Percentiles rank a stretch among this genome's conserved stretches.
phyloP scores from a whole-genome alignment of 2,329 filamentous ascomycete genomes.

The Whalleya microplaca region DNA sequence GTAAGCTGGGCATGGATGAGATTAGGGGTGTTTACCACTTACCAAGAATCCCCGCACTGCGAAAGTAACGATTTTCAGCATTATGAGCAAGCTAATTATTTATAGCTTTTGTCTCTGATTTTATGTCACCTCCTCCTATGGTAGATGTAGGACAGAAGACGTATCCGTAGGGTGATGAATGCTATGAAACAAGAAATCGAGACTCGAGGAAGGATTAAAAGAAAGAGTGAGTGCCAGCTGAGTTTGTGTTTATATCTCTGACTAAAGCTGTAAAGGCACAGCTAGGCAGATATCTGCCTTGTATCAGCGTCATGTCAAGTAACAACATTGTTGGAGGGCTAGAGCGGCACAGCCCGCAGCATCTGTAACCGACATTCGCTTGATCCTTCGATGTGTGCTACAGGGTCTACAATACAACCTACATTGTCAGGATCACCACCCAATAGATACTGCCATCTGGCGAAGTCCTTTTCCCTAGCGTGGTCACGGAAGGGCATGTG shows the following conservation, averaged over 20 bases:
- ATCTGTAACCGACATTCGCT: not conserved
- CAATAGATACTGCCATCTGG: no score
- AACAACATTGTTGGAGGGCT: no score
- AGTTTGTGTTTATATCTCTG: not conserved
- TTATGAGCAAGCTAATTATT: constrained; percentile 3
- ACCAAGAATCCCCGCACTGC: constrained; percentile 32
- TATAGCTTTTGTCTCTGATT: not conserved
- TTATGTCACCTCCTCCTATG: not conserved
- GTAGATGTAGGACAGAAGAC: not conserved
- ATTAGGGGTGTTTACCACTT: constrained; percentile 5
- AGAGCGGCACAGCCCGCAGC: no score
- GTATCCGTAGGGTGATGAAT: not conserved
- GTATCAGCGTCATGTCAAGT: no score
- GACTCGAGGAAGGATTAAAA: not conserved
- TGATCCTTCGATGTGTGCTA: not conserved
- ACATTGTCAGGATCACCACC: no score
- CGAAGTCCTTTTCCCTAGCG: no score
- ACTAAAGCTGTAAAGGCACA: not conserved
- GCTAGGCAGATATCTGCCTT: not conserved
- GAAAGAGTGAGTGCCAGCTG: not conserved
- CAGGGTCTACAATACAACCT: no score
- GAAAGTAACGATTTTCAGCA: constrained; percentile 28
- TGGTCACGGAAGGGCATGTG: no score
- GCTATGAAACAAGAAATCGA: not conserved
- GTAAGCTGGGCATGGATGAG: not conserved